A percentile compares a stretch with the other conserved stretches of the same genome.
Evolutionary conservation across 2,329 filamentous ascomycete genomes (phyloP).

Genomic region (Cordyceps militaris): DNA sequence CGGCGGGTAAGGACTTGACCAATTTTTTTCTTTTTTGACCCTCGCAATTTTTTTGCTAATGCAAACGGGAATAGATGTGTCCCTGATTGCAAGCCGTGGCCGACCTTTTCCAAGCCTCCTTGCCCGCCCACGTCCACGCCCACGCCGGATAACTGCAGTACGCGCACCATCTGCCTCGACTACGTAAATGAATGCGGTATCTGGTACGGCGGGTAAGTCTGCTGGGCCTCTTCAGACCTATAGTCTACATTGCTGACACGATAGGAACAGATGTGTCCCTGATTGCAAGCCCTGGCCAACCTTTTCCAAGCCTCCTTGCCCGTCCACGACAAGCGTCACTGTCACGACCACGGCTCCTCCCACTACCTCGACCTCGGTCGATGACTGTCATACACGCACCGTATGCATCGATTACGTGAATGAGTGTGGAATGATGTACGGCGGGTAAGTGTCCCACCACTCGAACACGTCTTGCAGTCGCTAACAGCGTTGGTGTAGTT

Average conservation of each 20-base stretch:
- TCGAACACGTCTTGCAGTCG: background rate
- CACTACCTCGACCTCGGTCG: background rate
- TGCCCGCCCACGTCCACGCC: constrained; percentile 13
- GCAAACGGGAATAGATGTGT: constrained; percentile 16
- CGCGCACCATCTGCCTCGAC: constrained; percentile 10
- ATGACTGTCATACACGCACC: background rate
- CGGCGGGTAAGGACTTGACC: constrained; percentile 16
- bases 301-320: constrained; percentile 15
- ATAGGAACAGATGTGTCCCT: constrained; percentile 17
- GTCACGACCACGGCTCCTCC: background rate
- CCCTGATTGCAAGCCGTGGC: constrained; percentile 19
- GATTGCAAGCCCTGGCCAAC: constrained; percentile 18
- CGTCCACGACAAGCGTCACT: background rate
- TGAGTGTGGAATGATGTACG: constrained; percentile 19
- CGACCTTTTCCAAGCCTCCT: constrained; percentile 13
- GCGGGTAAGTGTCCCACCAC: constrained; percentile 16
- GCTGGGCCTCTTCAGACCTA: background rate
- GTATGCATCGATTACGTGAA: constrained; percentile 21
- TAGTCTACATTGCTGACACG: background rate
- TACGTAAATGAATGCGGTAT: constrained; percentile 2
- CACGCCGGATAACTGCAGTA: background rate
- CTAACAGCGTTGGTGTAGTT: constrained; percentile 16
- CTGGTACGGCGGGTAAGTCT: constrained; percentile 19
- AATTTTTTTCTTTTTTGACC: background rate
- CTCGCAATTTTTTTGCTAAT: background rate